These are phyloP conservation scores for Cyberlindnera subsufficiens DNA, from an alignment of 805 yeast genomes.

Conservation along the genomic window DNA sequence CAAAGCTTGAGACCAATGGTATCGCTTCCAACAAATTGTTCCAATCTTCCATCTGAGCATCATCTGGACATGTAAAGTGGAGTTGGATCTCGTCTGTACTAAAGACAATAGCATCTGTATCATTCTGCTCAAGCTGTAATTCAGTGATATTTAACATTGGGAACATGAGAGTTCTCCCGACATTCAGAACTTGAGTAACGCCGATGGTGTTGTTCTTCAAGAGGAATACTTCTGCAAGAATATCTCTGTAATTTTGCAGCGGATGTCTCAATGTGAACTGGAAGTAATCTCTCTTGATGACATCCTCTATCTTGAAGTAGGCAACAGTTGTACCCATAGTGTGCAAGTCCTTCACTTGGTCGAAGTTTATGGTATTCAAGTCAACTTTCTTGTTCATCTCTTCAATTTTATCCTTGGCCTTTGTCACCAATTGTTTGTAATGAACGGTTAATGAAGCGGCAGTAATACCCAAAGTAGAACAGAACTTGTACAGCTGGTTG, in stretches of 20 bases:
- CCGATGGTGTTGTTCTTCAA: constrained; percentile 16
- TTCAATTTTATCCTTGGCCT: constrained; percentile 19
- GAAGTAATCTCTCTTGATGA: constrained; percentile 22
- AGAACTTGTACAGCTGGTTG: constrained; percentile 7
- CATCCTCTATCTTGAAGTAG: constrained; percentile 15
- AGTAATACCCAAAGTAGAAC: background rate
- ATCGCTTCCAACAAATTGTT: constrained; percentile 6
- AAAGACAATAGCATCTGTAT: constrained; percentile 2
- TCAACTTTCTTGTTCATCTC: constrained; percentile 16
- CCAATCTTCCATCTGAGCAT: constrained; percentile 20
- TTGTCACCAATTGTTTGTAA: constrained; percentile 6
- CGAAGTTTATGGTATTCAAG: constrained; percentile 14
- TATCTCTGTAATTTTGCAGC: constrained; percentile 1
- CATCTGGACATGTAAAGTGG: constrained; percentile 20
- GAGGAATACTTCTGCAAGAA: constrained; percentile 17
- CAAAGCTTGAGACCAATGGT: constrained; percentile 1
- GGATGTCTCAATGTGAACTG: constrained; percentile 13
- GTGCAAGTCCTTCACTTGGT: constrained; percentile 11
- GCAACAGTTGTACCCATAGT: constrained; percentile 6
- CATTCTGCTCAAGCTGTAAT: constrained; percentile 10
- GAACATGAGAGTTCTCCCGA: constrained; percentile 22
- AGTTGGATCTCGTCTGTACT: constrained; percentile 2
- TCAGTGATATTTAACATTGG: constrained; percentile 18
- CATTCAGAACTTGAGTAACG: constrained; percentile 15
- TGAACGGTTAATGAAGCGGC: background rate